These are phyloP conservation scores for Chaetomiaceae sp. DNA, from an alignment of 2,329 filamentous ascomycete genomes.

Conservation along the genomic window DNA sequence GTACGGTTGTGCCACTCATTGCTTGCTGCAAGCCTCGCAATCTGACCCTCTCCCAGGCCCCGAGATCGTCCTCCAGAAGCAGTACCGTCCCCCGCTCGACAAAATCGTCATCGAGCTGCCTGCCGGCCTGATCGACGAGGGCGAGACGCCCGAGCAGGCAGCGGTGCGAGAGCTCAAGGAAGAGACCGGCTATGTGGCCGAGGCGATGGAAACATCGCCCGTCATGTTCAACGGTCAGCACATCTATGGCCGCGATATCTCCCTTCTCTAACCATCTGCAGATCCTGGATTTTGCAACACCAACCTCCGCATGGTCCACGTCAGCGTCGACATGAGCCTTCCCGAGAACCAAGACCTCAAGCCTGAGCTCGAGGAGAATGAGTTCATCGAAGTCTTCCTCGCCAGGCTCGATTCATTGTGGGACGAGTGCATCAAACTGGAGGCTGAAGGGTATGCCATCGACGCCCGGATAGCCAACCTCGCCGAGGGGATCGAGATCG, in stretches of 20 bases:
- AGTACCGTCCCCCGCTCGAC: slow-evolving; percentile 58
- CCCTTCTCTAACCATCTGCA: slow-evolving; percentile 17
- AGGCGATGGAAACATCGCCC: slow-evolving; percentile 50
- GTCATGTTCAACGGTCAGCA: slow-evolving; percentile 56
- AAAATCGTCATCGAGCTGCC: slow-evolving; percentile 57
- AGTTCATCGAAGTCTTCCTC: slow-evolving; percentile 76
- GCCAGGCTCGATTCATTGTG: slow-evolving; percentile 60
- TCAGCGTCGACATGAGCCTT: slow-evolving; percentile 62
- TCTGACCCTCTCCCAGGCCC: slow-evolving; percentile 29
- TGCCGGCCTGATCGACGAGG: slow-evolving; percentile 57
- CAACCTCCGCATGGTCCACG: slow-evolving; percentile 64
- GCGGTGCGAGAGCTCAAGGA: slow-evolving; percentile 59
- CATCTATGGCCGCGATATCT: neutral
- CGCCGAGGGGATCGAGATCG: slow-evolving; percentile 71
- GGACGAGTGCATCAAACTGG: slow-evolving; percentile 59
- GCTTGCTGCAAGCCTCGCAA: neutral
- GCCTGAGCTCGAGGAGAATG: slow-evolving; percentile 68
- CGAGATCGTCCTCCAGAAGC: slow-evolving; percentile 59
- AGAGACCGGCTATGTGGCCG: slow-evolving; percentile 60
- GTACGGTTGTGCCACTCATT: slow-evolving; percentile 25
- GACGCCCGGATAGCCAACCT: slow-evolving; percentile 72
- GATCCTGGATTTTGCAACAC: slow-evolving; percentile 62
- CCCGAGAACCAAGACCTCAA: slow-evolving; percentile 64
- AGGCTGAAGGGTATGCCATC: slow-evolving; percentile 67
- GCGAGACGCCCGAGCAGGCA: slow-evolving; percentile 54